Conservation (phyloP, 257 asterid species). For the Solanum rostratum region DNA sequence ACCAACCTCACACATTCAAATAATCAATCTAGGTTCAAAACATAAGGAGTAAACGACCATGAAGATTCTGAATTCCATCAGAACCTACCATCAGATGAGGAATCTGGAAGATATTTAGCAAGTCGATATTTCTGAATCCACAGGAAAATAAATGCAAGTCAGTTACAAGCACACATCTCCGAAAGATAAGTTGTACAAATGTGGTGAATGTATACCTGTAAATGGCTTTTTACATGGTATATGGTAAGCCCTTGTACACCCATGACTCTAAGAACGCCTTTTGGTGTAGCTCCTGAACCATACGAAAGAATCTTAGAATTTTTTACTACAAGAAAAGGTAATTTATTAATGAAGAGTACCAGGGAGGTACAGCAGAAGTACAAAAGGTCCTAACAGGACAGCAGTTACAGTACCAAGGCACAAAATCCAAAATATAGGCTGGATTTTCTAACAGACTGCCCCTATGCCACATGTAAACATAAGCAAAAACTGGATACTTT, state of each 20-base stretch:
- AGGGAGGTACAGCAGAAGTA: neutral
- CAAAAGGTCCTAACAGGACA: neutral
- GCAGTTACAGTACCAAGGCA: neutral
- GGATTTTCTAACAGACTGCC: neutral
- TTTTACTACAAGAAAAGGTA: neutral
- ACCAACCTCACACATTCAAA: neutral
- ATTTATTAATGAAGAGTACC: neutral
- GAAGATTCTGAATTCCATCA: neutral
- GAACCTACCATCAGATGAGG: constrained; percentile 81
- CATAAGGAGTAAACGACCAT: neutral
- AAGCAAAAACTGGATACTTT: neutral
- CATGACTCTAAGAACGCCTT: constrained; percentile 97
- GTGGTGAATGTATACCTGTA: constrained; percentile 49
- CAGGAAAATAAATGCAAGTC: constrained; percentile 11
- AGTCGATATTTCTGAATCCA: constrained; percentile 83
- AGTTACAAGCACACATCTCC: neutral
- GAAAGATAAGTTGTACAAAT: neutral
- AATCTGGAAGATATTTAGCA: constrained; percentile 97
- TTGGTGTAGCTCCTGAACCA: constrained; percentile 94
- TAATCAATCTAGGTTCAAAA: neutral
- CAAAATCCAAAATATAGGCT: neutral
- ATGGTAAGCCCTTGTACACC: constrained; percentile 97
- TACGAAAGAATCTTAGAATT: neutral
- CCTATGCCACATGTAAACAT: neutral
- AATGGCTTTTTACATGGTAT: constrained; percentile 98